Evolutionary conservation across 352 stramenopile species (phyloP).

Genomic region (Salisapilia sapeloensis): DNA sequence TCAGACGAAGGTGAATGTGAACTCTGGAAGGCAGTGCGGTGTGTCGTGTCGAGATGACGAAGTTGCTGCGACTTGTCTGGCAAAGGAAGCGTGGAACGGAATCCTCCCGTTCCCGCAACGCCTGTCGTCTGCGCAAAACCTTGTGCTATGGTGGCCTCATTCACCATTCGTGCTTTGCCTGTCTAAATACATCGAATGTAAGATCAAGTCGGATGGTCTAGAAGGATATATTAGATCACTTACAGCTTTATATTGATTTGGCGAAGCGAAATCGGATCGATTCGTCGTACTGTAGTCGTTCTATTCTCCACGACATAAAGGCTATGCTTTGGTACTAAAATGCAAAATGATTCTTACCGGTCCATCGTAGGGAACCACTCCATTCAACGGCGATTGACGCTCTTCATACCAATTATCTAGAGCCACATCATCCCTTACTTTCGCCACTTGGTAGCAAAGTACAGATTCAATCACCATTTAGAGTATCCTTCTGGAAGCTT

Average conservation of each 20-base stretch:
- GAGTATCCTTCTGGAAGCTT: constrained; percentile 60
- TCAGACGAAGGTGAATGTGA: constrained; percentile 1
- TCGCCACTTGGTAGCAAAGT: too few relatives aligned
- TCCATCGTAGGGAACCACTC: constrained; percentile 42
- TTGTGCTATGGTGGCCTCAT: constrained; percentile 32
- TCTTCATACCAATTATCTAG: constrained; percentile 79
- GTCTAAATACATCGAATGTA: constrained; percentile 7
- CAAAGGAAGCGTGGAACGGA: constrained; percentile 29
- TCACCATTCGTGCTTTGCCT: constrained; percentile 29
- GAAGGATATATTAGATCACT: background rate
- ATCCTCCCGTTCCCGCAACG: constrained; percentile 17
- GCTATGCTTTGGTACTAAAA: background rate
- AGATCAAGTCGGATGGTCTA: background rate
- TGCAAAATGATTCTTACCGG: constrained; percentile 12
- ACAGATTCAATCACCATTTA: constrained; percentile 56
- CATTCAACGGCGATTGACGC: constrained; percentile 30
- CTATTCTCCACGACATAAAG: constrained; percentile 5
- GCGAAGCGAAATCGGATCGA: constrained; percentile 23
- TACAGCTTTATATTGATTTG: constrained; percentile 14
- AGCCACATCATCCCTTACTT: too few relatives aligned
- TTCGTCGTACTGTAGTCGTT: constrained; percentile 49
- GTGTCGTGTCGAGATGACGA: constrained; percentile 40
- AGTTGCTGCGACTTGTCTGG: constrained; percentile 29
- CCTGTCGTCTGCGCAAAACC: constrained; percentile 26
- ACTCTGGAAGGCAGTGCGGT: constrained; percentile 33